phyloP scores from a whole-genome alignment of 2,329 filamentous ascomycete species.

The Bretziella fagacearum region DNA sequence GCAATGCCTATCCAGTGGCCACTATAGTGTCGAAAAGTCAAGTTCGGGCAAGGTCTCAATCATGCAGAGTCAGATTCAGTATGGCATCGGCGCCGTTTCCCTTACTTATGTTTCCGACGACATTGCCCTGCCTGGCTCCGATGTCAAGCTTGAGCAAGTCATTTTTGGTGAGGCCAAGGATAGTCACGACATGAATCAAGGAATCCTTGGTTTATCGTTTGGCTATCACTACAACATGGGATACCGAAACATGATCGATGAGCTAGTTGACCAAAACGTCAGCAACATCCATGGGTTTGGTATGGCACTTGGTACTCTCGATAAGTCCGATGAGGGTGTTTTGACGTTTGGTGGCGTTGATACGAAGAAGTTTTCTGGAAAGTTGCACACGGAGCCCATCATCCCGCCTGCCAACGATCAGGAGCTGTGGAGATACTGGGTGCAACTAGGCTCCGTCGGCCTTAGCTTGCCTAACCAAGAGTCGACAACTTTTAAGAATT shows the following conservation, averaged over 20 bases:
- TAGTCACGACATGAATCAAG: constrained; percentile 20
- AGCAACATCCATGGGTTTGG: constrained; percentile 21
- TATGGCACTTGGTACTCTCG: constrained; percentile 21
- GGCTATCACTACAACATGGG: constrained; percentile 19
- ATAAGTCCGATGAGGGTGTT: constrained; percentile 18
- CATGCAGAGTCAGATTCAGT: constrained; percentile 17
- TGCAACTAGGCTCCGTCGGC: constrained; percentile 25
- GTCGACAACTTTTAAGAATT: constrained; percentile 19
- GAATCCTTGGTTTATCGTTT: constrained; percentile 22
- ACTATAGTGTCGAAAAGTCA: constrained; percentile 17
- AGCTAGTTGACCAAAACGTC: constrained; percentile 19
- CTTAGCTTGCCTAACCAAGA: constrained; percentile 13
- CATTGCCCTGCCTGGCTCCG: constrained; percentile 19
- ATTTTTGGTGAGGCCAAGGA: constrained; percentile 21
- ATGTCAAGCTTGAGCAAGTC: constrained; percentile 18
- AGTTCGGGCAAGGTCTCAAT: constrained; percentile 16
- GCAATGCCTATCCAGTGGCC: constrained; percentile 14
- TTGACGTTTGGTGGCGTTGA: constrained; percentile 31
- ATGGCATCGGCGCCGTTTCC: constrained; percentile 20
- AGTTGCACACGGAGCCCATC: constrained; percentile 20
- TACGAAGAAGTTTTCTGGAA: constrained; percentile 28
- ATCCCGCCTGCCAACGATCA: constrained; percentile 19
- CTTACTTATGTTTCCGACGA: constrained; percentile 20
- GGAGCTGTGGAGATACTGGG: constrained; percentile 24
- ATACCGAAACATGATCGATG: constrained; percentile 20